Evolutionary conservation across 2,329 filamentous ascomycete species (phyloP), one percentile per base, ranked within the genome.

Genomic region (Myriosclerotinia scirpicola): DNA sequence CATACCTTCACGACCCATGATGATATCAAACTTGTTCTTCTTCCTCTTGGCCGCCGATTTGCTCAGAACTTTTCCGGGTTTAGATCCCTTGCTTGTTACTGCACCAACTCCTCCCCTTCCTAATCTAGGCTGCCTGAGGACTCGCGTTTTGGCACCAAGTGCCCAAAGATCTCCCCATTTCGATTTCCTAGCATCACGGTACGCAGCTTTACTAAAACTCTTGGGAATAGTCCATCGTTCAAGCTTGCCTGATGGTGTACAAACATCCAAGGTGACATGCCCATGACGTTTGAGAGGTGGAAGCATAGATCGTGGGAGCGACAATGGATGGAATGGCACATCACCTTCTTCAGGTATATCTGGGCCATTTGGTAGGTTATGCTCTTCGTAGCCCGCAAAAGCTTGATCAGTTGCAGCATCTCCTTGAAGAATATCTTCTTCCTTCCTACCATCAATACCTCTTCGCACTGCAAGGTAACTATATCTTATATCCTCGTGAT

Each of bases 81-180:
- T 72, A 70, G 76, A 78, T 2, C 74, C 73, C 54, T 72, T 68
- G 52, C 69, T 64, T 17, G 68, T 64, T 0, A 71, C 70, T 14
- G 65, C 71, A 40, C 54, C 64, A 2, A 26, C 46, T 42, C 64
- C 54, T 38, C 77, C 77, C 63, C 75, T 76, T 3, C 90, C 90
- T 3, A 90, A 78, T 9, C 87, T 85, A 54, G 90, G 79, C 17
- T 80, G 81, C 56, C 91, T 81, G 2, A 78, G 75, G 5, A 90
- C 84, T 15, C 92, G 84, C 0, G 92, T 96, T 83, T 98, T 98
- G 30, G 93, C 94, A 0, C 95, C 95, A 0, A 98, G 82, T 0
- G 94, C 93, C 95, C 95, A 99, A 12, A 98, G 82, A 76, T 98
- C 95, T 50, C 95, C 95, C 95, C 94, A 98, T 64, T 81, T 81